These are phyloP conservation scores for Plasmodium coatneyi DNA, from an alignment of 169 alveolate species.

Conservation along the genomic window DNA sequence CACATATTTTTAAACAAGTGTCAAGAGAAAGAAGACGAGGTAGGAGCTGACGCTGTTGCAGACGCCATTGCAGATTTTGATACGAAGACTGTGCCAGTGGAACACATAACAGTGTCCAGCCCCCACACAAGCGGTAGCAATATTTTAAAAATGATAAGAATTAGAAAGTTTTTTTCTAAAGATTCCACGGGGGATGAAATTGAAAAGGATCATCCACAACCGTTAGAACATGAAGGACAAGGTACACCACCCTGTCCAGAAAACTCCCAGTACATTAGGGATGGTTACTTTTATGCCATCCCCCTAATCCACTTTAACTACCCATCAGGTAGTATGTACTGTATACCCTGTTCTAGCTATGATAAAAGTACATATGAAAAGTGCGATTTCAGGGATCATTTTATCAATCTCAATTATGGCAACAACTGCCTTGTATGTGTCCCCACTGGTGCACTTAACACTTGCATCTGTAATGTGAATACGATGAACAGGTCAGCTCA, in stretches of 20 bases:
- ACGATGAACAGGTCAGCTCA: background rate
- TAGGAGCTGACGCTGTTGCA: background rate
- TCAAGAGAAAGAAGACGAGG: background rate
- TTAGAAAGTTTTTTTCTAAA: background rate
- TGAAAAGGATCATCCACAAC: background rate
- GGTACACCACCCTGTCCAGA: background rate
- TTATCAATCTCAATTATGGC: conserved; percentile 24
- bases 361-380: conserved; percentile 19
- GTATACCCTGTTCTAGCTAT: conserved; percentile 32
- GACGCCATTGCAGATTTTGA: background rate
- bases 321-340: conserved; percentile 38
- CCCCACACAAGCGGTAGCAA: conserved; percentile 1
- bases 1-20: conserved; percentile 33
- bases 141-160: conserved; percentile 26
- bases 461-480: conserved; percentile 16
- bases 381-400: conserved; percentile 2
- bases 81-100: background rate
- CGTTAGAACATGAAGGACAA: background rate
- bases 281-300: conserved; percentile 7
- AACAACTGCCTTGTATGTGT: conserved; percentile 35
- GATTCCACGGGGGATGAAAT: background rate
- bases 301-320: conserved; percentile 39
- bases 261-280: conserved; percentile 9
- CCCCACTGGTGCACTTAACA: conserved; percentile 24
- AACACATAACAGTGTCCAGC: conserved; percentile 3